Conservation (phyloP, 106 monocot genomes). For the Allium sativum region DNA sequence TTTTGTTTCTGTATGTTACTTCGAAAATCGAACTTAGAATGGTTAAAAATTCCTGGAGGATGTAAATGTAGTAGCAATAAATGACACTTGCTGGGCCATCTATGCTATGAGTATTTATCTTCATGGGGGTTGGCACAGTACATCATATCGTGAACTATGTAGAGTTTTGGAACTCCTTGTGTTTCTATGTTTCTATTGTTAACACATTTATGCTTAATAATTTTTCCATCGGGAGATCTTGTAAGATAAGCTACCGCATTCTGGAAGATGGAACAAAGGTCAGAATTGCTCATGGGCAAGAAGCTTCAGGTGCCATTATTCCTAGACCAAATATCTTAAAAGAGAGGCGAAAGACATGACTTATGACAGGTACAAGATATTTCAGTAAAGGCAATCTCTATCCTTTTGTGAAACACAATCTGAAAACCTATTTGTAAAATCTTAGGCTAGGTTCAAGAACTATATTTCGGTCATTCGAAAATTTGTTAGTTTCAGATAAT, state of each 20-base stretch:
- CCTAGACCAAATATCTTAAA: constrained; percentile 88
- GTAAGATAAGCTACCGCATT: constrained; percentile 72
- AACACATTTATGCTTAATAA: background rate
- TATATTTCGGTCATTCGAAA: too few species aligned
- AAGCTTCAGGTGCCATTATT: constrained; percentile 75
- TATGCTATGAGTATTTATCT: too few species aligned
- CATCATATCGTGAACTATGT: background rate
- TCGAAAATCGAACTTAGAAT: too few species aligned
- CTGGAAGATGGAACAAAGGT: constrained; percentile 90
- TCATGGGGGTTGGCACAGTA: too few species aligned
- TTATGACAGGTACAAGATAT: constrained; percentile 33
- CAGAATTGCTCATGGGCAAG: constrained; percentile 67
- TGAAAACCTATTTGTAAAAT: too few species aligned
- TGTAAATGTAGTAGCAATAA: background rate
- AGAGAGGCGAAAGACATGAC: constrained; percentile 74
- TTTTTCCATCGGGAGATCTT: constrained; percentile 69
- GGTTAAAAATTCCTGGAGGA: background rate
- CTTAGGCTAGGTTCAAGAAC: too few species aligned
- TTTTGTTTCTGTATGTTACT: too few species aligned
- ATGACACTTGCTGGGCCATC: too few species aligned
- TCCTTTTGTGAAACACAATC: too few species aligned
- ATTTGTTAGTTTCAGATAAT: too few species aligned
- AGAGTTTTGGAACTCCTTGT: background rate
- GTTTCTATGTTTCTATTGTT: background rate
- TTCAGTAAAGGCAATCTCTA: too few species aligned